Evolutionary conservation across 2,329 filamentous ascomycete genomes (phyloP), one percentile per base, ranked within the genome.

Genomic region (Macrophomina phaseolina): DNA sequence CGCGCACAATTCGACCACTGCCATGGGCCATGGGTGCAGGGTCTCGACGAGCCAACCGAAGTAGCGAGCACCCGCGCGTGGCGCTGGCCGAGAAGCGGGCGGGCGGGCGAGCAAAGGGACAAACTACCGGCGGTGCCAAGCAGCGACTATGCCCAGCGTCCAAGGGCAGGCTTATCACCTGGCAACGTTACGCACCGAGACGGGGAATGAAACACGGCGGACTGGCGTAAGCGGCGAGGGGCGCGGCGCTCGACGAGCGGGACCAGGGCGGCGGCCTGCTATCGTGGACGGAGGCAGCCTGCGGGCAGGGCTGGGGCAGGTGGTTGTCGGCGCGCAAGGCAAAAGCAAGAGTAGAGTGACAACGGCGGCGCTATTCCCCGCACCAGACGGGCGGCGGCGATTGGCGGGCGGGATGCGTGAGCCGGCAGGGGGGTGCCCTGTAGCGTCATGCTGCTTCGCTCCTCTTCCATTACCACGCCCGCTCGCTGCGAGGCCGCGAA

Each of bases 361-460:
- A 62, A 62, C 58, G 58, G 58, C 42, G 30, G 45, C 58, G 32
- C 58, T 49, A 62, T 49, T 45, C 58, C 58, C 58, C 58, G 58
- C 58, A 62, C 58, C 56, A 42, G 56, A 12, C 40, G 56, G 45
- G 45, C 45, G 23, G 58, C 36, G 45, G 45, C 58, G 58, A 62
- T 62, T 62, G 58, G 58, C 30, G 52, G 32, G 52, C 38, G 32
- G 52, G 32, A 38, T 55, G 30, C 42, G 58, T 32, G 32, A 16
- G 42, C 58, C 58, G 38, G 12, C 55, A 46, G 55, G 40, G 55
- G 34, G 2, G 9, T 14, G 42, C 58, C 8, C 28, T 61, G 40
- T 61, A 61, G 56, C 56, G 56, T 48, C 56, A 48, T 46, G 28
- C 28, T 61, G 40, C 56, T 48, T 23, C 45, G n/a, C 32, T 36